These are phyloP conservation scores for Blastocystis hominis DNA, from an alignment of 352 stramenopile genomes.

Conservation along the genomic window DNA sequence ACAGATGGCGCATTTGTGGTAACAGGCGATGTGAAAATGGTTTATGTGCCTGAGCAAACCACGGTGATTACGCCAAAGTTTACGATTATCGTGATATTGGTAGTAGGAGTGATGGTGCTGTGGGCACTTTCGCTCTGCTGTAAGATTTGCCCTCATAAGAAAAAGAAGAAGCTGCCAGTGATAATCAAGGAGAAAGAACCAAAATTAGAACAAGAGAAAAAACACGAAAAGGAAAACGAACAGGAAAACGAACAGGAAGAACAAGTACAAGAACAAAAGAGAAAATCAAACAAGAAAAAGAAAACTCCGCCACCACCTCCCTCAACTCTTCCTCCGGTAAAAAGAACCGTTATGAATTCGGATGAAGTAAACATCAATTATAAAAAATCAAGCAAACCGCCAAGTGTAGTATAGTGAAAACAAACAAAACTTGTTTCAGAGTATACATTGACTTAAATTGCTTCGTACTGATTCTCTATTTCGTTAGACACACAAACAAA, in stretches of 20 bases:
- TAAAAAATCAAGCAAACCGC: not conserved
- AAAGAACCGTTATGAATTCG: not conserved
- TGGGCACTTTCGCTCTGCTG: not conserved
- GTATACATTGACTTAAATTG: not conserved
- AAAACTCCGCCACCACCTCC: not conserved
- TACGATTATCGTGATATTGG: not conserved
- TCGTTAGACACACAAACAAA: not conserved
- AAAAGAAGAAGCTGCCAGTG: not conserved
- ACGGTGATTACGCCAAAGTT: not conserved
- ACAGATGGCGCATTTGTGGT: not conserved
- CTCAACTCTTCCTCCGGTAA: not conserved
- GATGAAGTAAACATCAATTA: not conserved
- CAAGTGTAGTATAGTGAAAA: not conserved
- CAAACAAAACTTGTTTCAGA: slow-evolving; percentile 26
- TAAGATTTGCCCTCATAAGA: not conserved
- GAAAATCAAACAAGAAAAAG: not conserved
- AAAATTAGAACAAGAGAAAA: not conserved
- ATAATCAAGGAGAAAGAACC: not conserved
- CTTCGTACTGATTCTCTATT: slow-evolving; percentile 47
- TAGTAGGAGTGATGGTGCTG: not conserved
- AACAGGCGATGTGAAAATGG: not conserved
- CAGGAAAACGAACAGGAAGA: not conserved
- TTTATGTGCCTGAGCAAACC: not conserved
- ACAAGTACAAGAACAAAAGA: not conserved
- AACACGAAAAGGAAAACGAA: too few species aligned